Evolutionary conservation across 768 basidiomycete genomes (phyloP).

Genomic region (Termitomyces titanicus): DNA sequence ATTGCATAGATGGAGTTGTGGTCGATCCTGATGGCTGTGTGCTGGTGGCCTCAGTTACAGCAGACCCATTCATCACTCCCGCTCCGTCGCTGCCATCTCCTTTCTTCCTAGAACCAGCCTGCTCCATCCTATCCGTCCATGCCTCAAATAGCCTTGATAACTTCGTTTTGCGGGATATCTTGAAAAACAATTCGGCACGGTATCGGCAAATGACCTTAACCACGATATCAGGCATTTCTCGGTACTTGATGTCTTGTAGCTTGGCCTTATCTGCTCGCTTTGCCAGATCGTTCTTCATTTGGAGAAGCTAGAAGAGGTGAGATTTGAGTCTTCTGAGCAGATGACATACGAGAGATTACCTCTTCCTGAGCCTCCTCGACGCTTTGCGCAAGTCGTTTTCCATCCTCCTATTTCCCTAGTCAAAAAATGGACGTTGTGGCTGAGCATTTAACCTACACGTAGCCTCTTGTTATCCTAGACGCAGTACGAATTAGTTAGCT

Average conservation of each 20-base stretch:
- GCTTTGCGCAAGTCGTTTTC: conserved; percentile 71
- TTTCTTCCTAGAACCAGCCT: conserved; percentile 42
- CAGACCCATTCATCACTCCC: conserved; percentile 42
- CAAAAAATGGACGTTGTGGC: conserved; percentile 13
- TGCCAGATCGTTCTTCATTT: conserved; percentile 81
- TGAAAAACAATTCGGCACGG: conserved; percentile 89
- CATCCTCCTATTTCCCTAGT: conserved; percentile 63
- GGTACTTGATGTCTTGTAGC: conserved; percentile 75
- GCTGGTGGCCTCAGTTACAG: conserved; percentile 48
- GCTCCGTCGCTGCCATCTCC: conserved; percentile 24
- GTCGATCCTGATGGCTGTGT: conserved; percentile 38
- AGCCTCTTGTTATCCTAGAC: conserved; percentile 84
- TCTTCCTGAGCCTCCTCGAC: conserved; percentile 88
- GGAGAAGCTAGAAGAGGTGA: conserved; percentile 47
- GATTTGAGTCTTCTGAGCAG: conserved; percentile 9
- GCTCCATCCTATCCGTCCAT: conserved; percentile 89
- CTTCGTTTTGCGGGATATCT: conserved; percentile 88
- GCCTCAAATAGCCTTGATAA: conserved; percentile 79
- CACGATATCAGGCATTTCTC: conserved; percentile 86
- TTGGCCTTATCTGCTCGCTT: conserved; percentile 78
- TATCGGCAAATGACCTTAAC: conserved; percentile 88
- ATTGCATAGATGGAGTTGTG: conserved; percentile 56
- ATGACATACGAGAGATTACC: conserved; percentile 33
- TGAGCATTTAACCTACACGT: conserved; percentile 47
- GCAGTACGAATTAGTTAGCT: conserved; percentile 8